Evolutionary conservation across 139 green algal genomes (phyloP).

Genomic region (Haematococcus lacustris): DNA sequence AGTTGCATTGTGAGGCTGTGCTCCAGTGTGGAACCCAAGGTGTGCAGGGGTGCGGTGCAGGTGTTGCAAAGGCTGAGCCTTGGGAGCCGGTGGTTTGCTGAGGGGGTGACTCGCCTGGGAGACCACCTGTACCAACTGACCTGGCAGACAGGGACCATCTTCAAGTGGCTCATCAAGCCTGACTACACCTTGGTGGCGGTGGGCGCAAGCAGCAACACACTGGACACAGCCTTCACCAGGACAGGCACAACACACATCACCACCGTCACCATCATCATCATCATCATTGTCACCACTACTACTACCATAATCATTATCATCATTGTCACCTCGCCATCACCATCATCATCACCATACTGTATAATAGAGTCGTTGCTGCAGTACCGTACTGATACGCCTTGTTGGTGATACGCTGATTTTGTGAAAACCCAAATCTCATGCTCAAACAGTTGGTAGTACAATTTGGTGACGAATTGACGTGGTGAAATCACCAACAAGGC

Average conservation of each 20-base stretch:
- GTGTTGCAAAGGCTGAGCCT: background rate
- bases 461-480: too few relatives aligned
- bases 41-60: background rate
- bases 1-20: background rate
- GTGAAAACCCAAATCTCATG: too few relatives aligned
- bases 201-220: too few relatives aligned
- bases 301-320: too few relatives aligned
- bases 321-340: background rate
- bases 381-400: too few relatives aligned
- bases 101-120: slow-evolving; percentile 58
- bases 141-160: slow-evolving; percentile 37
- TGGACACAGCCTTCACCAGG: background rate
- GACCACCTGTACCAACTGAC: slow-evolving; percentile 69
- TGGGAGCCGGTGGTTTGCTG: slow-evolving; percentile 56
- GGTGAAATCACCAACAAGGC: too few relatives aligned
- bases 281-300: slow-evolving; percentile 1
- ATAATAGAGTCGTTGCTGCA: background rate
- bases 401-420: too few relatives aligned
- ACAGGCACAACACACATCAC: background rate
- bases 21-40: background rate
- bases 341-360: background rate
- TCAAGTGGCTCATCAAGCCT: background rate
- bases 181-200: too few relatives aligned
- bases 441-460: too few relatives aligned
- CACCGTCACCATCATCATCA: slow-evolving; percentile 5